phyloP scores from a whole-genome alignment of 106 monocot genomes.

The Gastrodia elata region DNA sequence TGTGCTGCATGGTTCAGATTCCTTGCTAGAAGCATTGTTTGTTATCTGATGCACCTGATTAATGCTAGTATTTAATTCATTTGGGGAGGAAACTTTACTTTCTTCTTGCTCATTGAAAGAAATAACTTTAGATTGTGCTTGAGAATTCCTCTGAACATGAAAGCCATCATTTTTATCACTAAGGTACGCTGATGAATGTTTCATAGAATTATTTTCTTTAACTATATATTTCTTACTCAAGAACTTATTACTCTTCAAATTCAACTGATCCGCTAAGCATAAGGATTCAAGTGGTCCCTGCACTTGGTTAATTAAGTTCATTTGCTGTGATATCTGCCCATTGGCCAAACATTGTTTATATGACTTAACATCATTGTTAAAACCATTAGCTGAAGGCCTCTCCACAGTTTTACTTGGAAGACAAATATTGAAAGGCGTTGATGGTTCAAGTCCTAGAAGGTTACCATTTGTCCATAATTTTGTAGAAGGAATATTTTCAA shows the following conservation, averaged over 20 bases:
- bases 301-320: not conserved
- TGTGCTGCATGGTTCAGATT: conserved; percentile 9
- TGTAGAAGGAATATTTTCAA: conserved; percentile 20
- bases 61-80: conserved; percentile 5
- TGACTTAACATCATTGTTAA: not conserved
- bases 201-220: conserved; percentile 4
- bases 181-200: not conserved
- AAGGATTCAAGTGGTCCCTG: not conserved
- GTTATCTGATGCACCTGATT: conserved; percentile 1
- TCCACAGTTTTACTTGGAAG: not conserved
- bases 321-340: conserved; percentile 6
- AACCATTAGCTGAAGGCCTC: not conserved
- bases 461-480: conserved; percentile 88
- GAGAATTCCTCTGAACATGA: conserved; percentile 10
- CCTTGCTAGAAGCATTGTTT: conserved; percentile 3
- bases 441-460: conserved; percentile 86
- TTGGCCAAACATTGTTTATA: not conserved
- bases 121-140: conserved; percentile 5
- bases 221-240: conserved; percentile 6
- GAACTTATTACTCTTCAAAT: not conserved
- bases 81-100: conserved; percentile 4
- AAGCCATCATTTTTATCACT: not conserved
- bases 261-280: not conserved
- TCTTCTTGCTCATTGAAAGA: conserved; percentile 11
- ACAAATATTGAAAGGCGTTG: conserved; percentile 43